These are phyloP conservation scores for Fraxinus anomala DNA, from an alignment of 257 asterid species.

Conservation along the genomic window DNA sequence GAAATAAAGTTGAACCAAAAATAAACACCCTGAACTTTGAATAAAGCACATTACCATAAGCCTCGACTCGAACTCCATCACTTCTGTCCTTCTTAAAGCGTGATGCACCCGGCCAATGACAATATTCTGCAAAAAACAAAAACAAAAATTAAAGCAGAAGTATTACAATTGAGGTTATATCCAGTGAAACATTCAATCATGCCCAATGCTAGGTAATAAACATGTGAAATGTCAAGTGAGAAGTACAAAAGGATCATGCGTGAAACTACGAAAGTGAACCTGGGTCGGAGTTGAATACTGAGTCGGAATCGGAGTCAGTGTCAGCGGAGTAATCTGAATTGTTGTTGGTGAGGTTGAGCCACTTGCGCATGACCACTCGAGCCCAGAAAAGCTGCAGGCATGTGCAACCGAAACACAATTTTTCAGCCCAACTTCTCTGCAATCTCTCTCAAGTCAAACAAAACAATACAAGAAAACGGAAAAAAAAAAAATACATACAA, in stretches of 20 bases:
- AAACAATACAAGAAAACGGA: conserved; percentile 22
- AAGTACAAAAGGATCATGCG: not conserved
- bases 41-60: not conserved
- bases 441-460: conserved; percentile 49
- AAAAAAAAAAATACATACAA: conserved; percentile 9
- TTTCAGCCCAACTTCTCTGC: conserved; percentile 83
- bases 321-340: conserved; percentile 71
- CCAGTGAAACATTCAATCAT: not conserved
- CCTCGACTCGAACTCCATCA: not conserved
- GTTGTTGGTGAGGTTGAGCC: conserved; percentile 56
- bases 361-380: conserved; percentile 77
- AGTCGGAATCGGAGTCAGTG: not conserved
- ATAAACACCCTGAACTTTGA: not conserved
- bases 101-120: not conserved
- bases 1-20: conserved; percentile 4
- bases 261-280: not conserved
- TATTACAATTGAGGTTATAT: not conserved
- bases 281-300: not conserved
- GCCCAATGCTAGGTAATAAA: not conserved
- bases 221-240: not conserved
- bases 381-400: conserved; percentile 90
- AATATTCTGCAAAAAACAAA: not conserved
- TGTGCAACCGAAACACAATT: conserved; percentile 80
- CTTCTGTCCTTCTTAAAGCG: not conserved
- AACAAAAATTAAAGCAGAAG: not conserved